phyloP scores from a whole-genome alignment of 2,329 filamentous ascomycete genomes.

The Chaetomium sp. region DNA sequence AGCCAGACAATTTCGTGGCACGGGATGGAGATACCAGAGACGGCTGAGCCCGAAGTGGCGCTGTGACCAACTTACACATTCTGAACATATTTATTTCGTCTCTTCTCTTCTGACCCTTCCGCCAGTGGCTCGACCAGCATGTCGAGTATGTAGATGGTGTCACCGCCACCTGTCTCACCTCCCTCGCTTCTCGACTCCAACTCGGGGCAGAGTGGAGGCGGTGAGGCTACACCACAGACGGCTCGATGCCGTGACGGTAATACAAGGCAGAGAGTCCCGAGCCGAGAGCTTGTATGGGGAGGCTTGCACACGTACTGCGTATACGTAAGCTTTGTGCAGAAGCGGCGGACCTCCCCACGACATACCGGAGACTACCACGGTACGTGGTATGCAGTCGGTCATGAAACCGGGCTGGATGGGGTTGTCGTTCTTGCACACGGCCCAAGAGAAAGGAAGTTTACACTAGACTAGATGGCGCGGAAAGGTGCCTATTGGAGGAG shows the following conservation, averaged over 20 bases:
- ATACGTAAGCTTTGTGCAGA: constrained; percentile 2
- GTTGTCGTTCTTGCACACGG: not conserved
- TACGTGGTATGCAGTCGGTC: not conserved
- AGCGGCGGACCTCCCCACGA: constrained; percentile 19
- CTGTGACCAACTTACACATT: not conserved
- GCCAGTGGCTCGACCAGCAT: not conserved
- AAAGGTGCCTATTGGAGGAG: not conserved
- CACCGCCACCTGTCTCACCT: constrained; percentile 9
- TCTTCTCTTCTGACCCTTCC: not conserved
- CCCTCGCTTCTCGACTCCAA: not conserved
- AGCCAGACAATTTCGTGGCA: not conserved
- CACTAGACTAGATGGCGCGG: not conserved
- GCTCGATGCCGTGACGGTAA: not conserved
- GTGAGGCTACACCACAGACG: constrained; percentile 1
- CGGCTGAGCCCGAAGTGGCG: not conserved
- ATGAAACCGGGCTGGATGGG: not conserved
- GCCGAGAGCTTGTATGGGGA: not conserved
- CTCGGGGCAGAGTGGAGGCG: not conserved
- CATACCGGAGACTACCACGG: not conserved
- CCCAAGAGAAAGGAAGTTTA: not conserved
- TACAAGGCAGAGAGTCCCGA: not conserved
- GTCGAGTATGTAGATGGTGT: not conserved
- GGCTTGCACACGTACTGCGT: not conserved
- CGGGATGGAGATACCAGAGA: not conserved
- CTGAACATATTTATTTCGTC: not conserved